A percentile compares a stretch with the other conserved stretches of the same genome.
These are phyloP conservation scores for Gilbertella persicaria DNA, from an alignment of 371 early-diverging fungal species.

Conservation along the genomic window DNA sequence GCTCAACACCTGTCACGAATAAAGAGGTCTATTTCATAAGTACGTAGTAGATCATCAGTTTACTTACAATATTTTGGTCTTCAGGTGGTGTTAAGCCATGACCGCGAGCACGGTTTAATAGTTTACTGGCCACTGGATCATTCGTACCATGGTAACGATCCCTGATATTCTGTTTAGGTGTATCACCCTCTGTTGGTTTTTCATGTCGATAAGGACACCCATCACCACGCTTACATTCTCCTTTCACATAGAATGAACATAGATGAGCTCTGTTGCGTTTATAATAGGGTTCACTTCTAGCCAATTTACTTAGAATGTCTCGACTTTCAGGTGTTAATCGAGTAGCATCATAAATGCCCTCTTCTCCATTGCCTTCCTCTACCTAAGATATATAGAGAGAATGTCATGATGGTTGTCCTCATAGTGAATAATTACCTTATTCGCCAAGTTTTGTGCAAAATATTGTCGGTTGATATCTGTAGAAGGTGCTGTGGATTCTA, in stretches of 20 bases:
- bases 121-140: conserved; percentile 91
- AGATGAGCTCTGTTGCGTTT: conserved; percentile 89
- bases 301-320: conserved; percentile 78
- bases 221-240: conserved; percentile 89
- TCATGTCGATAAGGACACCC: conserved; percentile 95
- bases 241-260: conserved; percentile 95
- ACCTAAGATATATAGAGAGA: no score
- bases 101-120: conserved; percentile 61
- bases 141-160: conserved; percentile 92
- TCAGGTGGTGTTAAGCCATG: conserved; percentile 58
- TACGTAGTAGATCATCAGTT: neutral
- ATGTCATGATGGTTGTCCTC: no score
- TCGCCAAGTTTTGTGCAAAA: conserved; percentile 84
- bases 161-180: conserved; percentile 87
- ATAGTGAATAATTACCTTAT: no score
- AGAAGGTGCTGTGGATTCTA: conserved; percentile 76
- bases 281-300: conserved; percentile 89
- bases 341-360: conserved; percentile 70
- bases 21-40: conserved; percentile 63
- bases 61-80: conserved; percentile 68
- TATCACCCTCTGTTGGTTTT: conserved; percentile 79
- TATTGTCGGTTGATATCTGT: conserved; percentile 89
- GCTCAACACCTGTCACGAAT: conserved; percentile 76
- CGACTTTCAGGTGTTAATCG: conserved; percentile 79
- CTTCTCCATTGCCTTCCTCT: conserved; percentile 34